A percentile compares a stretch with the other conserved stretches of the same genome.
Conservation (phyloP, 305 asterid genomes). For the Petunia hybrid region DNA sequence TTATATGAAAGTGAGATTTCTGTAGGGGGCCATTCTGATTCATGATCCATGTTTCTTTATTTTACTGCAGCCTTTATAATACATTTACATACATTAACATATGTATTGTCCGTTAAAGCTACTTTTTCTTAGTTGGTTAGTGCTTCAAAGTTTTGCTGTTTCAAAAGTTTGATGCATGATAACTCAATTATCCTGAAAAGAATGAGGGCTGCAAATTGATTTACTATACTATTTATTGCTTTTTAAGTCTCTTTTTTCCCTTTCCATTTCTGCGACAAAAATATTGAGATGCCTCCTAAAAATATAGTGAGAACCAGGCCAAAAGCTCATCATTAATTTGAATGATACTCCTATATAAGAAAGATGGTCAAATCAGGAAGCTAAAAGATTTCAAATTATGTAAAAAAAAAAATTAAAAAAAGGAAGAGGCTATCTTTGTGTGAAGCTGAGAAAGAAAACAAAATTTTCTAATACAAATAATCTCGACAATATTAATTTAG, state of each 20-base stretch:
- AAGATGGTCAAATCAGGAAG: neutral
- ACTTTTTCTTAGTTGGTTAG: neutral
- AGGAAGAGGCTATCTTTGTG: neutral
- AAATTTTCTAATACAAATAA: neutral
- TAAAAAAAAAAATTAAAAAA: too few species aligned
- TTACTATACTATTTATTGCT: too few species aligned
- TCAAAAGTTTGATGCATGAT: neutral
- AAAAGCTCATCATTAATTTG: too few species aligned
- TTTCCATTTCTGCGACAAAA: too few species aligned
- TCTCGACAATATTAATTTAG: neutral
- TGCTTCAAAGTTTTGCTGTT: neutral
- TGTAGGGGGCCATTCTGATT: neutral
- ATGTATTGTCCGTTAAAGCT: neutral
- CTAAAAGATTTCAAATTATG: neutral
- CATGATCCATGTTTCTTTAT: slow-evolving; percentile 27
- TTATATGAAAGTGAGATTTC: neutral
- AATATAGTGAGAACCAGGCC: too few species aligned
- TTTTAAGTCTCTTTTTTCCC: too few species aligned
- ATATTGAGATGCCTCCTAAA: too few species aligned
- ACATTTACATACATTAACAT: too few species aligned
- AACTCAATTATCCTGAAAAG: too few species aligned
- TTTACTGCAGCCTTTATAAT: neutral
- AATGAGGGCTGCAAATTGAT: neutral
- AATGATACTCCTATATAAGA: neutral
- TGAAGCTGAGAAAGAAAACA: neutral